Conservation (phyloP, 2,329 filamentous ascomycete genomes). For the Thelonectria rubi region DNA sequence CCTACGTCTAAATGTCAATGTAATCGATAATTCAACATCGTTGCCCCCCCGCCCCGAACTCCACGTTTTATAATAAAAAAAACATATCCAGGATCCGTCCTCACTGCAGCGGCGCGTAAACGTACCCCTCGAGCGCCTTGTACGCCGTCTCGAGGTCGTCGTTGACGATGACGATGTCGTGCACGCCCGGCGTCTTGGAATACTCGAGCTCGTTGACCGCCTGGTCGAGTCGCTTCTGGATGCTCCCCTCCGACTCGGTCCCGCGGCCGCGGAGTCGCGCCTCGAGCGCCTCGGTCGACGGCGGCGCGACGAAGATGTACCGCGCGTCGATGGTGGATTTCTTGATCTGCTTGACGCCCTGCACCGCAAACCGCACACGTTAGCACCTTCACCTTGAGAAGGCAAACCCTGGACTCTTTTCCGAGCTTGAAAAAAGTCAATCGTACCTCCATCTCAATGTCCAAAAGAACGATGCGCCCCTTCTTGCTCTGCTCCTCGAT, state of each 20-base stretch:
- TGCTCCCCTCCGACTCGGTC: slow-evolving; percentile 78
- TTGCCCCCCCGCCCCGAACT: background rate
- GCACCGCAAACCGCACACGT: slow-evolving; percentile 74
- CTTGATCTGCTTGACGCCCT: slow-evolving; percentile 95
- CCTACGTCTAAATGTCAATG: too few relatives aligned
- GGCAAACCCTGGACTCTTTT: background rate
- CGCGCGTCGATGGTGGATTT: slow-evolving; percentile 76
- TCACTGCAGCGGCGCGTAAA: slow-evolving; percentile 46
- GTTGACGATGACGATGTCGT: slow-evolving; percentile 51
- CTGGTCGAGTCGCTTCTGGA: slow-evolving; percentile 74
- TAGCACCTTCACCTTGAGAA: background rate
- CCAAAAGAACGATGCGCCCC: slow-evolving; percentile 81
- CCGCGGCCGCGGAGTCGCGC: slow-evolving; percentile 76
- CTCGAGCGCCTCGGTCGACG: slow-evolving; percentile 79
- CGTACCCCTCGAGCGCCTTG: slow-evolving; percentile 60
- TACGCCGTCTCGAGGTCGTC: slow-evolving; percentile 60
- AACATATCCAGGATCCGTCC: background rate
- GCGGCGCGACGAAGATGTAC: slow-evolving; percentile 87
- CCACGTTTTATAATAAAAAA: background rate
- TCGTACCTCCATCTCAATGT: slow-evolving; percentile 93
- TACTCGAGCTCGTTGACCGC: slow-evolving; percentile 80
- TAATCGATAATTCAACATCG: too few relatives aligned
- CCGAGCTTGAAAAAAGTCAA: too few relatives aligned
- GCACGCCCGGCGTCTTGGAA: slow-evolving; percentile 67
- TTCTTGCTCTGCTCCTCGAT: slow-evolving; percentile 78